Evolutionary conservation across 2,329 filamentous ascomycete genomes (phyloP).

Genomic region (Diaporthe eres): DNA sequence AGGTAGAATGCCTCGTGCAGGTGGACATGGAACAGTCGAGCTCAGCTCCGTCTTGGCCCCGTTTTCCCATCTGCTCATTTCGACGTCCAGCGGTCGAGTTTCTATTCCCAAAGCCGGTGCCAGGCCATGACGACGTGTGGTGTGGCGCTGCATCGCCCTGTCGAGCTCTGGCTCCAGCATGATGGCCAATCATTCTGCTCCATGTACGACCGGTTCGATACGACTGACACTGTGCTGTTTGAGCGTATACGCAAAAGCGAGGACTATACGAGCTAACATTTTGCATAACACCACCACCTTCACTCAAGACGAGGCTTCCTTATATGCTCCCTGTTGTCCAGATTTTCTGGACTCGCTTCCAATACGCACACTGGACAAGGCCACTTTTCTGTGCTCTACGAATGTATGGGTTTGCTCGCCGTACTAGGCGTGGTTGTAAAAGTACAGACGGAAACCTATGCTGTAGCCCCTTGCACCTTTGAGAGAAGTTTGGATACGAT

Average conservation of each 20-base stretch:
- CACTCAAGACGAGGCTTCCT: background rate
- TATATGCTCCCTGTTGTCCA: background rate
- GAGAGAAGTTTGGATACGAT: background rate
- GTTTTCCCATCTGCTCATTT: background rate
- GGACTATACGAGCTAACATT: background rate
- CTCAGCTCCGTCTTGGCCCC: conserved; percentile 19
- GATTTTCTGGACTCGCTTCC: background rate
- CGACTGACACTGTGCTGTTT: background rate
- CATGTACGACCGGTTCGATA: background rate
- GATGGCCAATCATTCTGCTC: conserved; percentile 1
- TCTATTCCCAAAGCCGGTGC: conserved; percentile 10
- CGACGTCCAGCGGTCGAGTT: background rate
- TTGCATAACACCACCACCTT: background rate
- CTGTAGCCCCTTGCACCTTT: background rate
- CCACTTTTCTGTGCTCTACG: background rate
- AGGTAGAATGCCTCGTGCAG: background rate
- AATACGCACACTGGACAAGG: background rate
- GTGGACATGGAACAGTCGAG: conserved; percentile 19
- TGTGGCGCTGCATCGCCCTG: conserved; percentile 25
- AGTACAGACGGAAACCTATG: background rate
- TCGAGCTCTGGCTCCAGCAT: background rate
- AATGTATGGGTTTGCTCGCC: background rate
- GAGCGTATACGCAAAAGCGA: conserved; percentile 17
- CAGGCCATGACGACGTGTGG: background rate
- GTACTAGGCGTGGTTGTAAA: background rate